Conservation (phyloP, 192 early-diverging fungal species). For the Coemansia sp. region DNA sequence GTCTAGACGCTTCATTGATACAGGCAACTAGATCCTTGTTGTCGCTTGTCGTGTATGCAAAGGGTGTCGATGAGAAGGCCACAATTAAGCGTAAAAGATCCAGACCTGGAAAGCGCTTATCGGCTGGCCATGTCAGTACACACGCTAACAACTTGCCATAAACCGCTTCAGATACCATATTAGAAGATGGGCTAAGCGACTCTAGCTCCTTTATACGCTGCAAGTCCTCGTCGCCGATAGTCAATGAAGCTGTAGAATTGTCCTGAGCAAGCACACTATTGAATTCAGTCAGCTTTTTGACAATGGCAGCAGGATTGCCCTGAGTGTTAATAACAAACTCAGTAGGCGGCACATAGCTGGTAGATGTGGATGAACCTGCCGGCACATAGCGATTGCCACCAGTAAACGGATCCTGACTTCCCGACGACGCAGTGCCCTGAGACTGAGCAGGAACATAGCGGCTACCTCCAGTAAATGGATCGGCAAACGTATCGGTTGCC, state of each 20-base stretch:
- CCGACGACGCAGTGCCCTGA: neutral
- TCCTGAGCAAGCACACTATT: constrained; percentile 57
- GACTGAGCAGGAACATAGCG: constrained; percentile 61
- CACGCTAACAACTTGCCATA: constrained; percentile 55
- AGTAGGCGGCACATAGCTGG: constrained; percentile 19
- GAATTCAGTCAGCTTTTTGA: constrained; percentile 71
- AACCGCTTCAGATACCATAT: constrained; percentile 26
- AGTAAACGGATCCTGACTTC: constrained; percentile 37
- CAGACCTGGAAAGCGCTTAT: constrained; percentile 73
- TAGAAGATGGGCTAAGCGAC: neutral
- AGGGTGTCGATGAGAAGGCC: constrained; percentile 49
- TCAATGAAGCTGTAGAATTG: constrained; percentile 8
- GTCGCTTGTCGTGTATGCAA: neutral
- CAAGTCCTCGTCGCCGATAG: constrained; percentile 19
- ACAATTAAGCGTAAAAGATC: constrained; percentile 77
- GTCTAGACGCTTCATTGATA: constrained; percentile 15
- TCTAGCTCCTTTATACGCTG: constrained; percentile 13
- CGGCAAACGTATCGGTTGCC: constrained; percentile 3
- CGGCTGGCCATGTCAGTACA: constrained; percentile 66
- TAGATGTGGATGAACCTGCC: constrained; percentile 1
- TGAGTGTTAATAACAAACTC: constrained; percentile 65
- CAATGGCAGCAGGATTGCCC: constrained; percentile 68
- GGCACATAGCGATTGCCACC: constrained; percentile 65
- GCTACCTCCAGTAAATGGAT: constrained; percentile 53
- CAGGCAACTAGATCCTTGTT: constrained; percentile 47